These are phyloP conservation scores for Shiraia bambusicola DNA, from an alignment of 2,329 filamentous ascomycete genomes.

Conservation along the genomic window DNA sequence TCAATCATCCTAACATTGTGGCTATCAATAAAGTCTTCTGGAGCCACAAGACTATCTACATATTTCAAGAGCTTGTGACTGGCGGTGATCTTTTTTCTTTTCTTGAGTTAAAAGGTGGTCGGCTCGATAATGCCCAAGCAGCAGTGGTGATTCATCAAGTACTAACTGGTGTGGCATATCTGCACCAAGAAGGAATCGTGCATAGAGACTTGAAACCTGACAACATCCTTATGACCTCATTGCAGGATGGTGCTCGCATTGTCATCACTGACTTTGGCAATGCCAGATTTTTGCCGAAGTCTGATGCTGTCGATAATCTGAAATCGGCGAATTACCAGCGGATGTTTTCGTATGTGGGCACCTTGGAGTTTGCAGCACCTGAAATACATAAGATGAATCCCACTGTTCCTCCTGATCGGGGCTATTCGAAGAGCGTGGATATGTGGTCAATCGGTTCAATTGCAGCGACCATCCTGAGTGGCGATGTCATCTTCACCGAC, in stretches of 20 bases:
- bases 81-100: constrained; percentile 64
- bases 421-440: constrained; percentile 61
- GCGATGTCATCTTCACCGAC: constrained; percentile 50
- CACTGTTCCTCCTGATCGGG: constrained; percentile 29
- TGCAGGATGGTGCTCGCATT: constrained; percentile 53
- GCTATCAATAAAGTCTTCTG: constrained; percentile 58
- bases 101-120: constrained; percentile 52
- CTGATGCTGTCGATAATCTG: constrained; percentile 2
- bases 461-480: constrained; percentile 54
- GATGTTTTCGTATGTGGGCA: constrained; percentile 59
- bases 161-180: constrained; percentile 58
- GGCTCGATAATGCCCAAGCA: constrained; percentile 53
- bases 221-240: constrained; percentile 61
- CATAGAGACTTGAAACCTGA: constrained; percentile 66
- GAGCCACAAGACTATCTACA: constrained; percentile 57
- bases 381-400: constrained; percentile 42
- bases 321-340: constrained; percentile 28
- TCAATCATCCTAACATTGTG: constrained; percentile 64
- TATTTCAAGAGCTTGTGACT: constrained; percentile 62
- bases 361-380: constrained; percentile 59
- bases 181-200: constrained; percentile 58
- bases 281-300: constrained; percentile 46
- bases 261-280: constrained; percentile 64
- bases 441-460: constrained; percentile 64
- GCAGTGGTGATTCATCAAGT: constrained; percentile 59